Percentiles rank a stretch among this genome's conserved stretches.
These are phyloP conservation scores for Populus simonii DNA, from an alignment of 345 rosid species.

Conservation along the genomic window DNA sequence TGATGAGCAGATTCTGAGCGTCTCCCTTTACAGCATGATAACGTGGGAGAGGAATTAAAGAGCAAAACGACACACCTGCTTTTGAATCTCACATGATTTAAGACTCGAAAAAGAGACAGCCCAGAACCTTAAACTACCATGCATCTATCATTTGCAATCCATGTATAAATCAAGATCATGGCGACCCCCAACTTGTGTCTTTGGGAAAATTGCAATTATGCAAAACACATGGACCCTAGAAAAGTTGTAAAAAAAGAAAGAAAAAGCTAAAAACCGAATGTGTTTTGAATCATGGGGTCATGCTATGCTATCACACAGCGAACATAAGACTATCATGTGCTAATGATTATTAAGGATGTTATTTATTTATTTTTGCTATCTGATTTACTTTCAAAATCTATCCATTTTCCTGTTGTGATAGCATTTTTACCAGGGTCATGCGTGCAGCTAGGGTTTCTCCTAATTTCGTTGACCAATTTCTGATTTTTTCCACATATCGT, in stretches of 20 bases:
- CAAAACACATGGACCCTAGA: neutral
- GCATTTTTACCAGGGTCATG: too few relatives aligned
- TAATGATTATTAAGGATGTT: neutral
- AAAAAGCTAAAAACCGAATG: slow-evolving; percentile 1
- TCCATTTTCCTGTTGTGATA: neutral
- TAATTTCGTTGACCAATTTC: too few relatives aligned
- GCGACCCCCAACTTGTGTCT: neutral
- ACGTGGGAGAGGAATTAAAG: neutral
- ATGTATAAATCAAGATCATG: neutral
- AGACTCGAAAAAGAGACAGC: neutral
- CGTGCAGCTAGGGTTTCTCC: neutral
- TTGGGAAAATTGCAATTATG: neutral
- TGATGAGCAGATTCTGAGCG: neutral
- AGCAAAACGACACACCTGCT: neutral
- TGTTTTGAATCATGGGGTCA: neutral
- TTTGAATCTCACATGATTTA: neutral
- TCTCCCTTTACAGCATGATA: neutral
- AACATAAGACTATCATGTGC: neutral
- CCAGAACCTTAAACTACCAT: neutral
- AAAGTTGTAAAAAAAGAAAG: neutral
- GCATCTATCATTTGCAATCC: neutral
- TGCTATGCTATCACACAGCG: neutral
- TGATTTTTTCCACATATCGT: too few relatives aligned
- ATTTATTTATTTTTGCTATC: neutral
- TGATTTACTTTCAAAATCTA: neutral